Base-by-base conservation (phyloP, 495 filamentous ascomycete genomes). In the Penicillium verhagenii region DNA sequence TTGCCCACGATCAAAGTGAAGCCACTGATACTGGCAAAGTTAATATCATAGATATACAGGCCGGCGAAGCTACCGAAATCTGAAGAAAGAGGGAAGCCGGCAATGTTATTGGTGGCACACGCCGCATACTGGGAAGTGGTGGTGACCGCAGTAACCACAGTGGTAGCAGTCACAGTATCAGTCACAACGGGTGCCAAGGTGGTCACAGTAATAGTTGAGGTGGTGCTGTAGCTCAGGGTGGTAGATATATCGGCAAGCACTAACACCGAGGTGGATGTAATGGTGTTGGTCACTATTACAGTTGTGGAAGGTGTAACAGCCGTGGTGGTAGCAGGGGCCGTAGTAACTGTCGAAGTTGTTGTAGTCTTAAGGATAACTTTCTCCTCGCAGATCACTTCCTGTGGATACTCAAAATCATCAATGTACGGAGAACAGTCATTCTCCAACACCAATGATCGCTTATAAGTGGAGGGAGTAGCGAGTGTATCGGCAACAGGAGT, bases 81-180 rank as follows among this genome's bases (percentile, higher is more conserved):
- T 14, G 53, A 38, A n/a, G 45, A 48, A 9, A 55, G 53, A 33
- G 45, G 44, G 20, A 4, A 7, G 11, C 33, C 21, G 1, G 53
- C 53, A n/a, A 55, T 55, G 45, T 55, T 55, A 35, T 39, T 39
- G 23, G 53, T 47, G 4, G 53, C 53, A 11, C 53, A 55, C 1
- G 53, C 53, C 4, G 33, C 53, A 21, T 49, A 49, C 3, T 13
- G 2, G 1, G 45, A 25, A 4, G 44, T 47, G 1, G 53, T 49
- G 14, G 13, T 47, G 3, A 55, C 16, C 10, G 44, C 37, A 18
- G n/a, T 45, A 5, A 37, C 14, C 7, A 33, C 43, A 3, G 53
- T 49, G 21, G 33, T 55, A 21, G 33, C 6, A n/a, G 31, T 55
- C 21, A 49, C 21, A 6, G 53, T 49, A 42, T 16, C 19, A 0